These are phyloP conservation scores for Hymenoscyphus fraxineus DNA, from an alignment of 2,329 filamentous ascomycete species.

Conservation along the genomic window DNA sequence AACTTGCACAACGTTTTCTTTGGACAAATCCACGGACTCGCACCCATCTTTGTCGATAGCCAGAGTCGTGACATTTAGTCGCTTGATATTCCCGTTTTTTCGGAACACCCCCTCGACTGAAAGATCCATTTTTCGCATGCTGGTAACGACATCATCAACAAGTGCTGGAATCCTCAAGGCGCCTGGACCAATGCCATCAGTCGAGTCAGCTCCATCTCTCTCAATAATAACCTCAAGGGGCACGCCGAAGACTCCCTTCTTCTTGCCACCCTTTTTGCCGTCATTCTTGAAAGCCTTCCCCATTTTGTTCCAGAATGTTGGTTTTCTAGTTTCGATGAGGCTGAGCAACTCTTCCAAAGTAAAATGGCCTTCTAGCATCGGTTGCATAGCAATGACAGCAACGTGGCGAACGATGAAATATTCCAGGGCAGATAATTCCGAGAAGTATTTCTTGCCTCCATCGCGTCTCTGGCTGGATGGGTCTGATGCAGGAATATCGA, in stretches of 20 bases:
- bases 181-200: slow-evolving; percentile 89
- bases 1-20: slow-evolving; percentile 88
- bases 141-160: slow-evolving; percentile 88
- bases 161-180: slow-evolving; percentile 87
- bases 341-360: slow-evolving; percentile 89
- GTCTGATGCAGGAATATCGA: slow-evolving; percentile 48
- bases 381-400: slow-evolving; percentile 91
- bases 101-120: slow-evolving; percentile 98
- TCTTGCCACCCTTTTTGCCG: slow-evolving; percentile 71
- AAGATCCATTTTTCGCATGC: slow-evolving; percentile 98
- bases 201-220: slow-evolving; percentile 93
- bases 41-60: slow-evolving; percentile 82
- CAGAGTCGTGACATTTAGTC: slow-evolving; percentile 80
- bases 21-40: slow-evolving; percentile 79
- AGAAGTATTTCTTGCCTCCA: slow-evolving; percentile 78
- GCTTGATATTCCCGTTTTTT: slow-evolving; percentile 98
- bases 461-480: slow-evolving; percentile 45
- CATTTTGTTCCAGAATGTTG: slow-evolving; percentile 97
- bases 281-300: slow-evolving; percentile 94
- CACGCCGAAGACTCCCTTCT: slow-evolving; percentile 92
- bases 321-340: slow-evolving; percentile 88
- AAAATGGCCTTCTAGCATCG: slow-evolving; percentile 84
- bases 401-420: slow-evolving; percentile 97
- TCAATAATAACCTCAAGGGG: slow-evolving; percentile 85
- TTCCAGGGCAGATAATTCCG: slow-evolving; percentile 88